Conservation (phyloP, 2,329 filamentous ascomycete species). For the Paraphaeosphaeria minitans region DNA sequence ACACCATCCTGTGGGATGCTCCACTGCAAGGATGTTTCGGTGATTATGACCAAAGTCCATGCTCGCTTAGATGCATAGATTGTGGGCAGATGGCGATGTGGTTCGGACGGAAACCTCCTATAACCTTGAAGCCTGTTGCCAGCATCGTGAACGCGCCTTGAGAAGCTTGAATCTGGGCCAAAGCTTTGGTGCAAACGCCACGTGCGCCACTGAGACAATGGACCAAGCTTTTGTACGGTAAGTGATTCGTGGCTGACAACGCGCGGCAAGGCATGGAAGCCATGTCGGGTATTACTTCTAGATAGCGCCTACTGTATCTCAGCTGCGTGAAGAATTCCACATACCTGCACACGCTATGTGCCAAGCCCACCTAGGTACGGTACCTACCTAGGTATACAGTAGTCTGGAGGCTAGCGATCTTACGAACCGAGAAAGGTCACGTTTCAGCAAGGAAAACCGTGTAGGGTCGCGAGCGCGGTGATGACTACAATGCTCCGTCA, state of each 20-base stretch:
- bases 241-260: not conserved
- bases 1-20: not conserved
- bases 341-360: not conserved
- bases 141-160: not conserved
- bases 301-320: not conserved
- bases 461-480: not conserved
- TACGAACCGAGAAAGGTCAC: not conserved
- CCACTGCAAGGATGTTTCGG: not conserved
- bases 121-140: not conserved
- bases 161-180: conserved; percentile 1
- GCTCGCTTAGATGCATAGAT: conserved; percentile 5
- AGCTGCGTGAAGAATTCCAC: not conserved
- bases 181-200: conserved; percentile 4
- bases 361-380: not conserved
- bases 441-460: too few species aligned
- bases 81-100: conserved; percentile 3
- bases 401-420: not conserved
- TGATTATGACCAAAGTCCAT: not conserved
- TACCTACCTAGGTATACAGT: too few species aligned
- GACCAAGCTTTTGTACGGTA: not conserved
- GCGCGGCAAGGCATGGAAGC: not conserved
- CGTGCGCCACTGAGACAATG: conserved; percentile 1
- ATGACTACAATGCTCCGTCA: not conserved
- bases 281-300: not conserved
- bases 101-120: not conserved